Percentiles rank a stretch among this genome's conserved stretches.
Evolutionary conservation across 2,329 filamentous ascomycete genomes (phyloP).

Genomic region (Talaromyces pinophilus): DNA sequence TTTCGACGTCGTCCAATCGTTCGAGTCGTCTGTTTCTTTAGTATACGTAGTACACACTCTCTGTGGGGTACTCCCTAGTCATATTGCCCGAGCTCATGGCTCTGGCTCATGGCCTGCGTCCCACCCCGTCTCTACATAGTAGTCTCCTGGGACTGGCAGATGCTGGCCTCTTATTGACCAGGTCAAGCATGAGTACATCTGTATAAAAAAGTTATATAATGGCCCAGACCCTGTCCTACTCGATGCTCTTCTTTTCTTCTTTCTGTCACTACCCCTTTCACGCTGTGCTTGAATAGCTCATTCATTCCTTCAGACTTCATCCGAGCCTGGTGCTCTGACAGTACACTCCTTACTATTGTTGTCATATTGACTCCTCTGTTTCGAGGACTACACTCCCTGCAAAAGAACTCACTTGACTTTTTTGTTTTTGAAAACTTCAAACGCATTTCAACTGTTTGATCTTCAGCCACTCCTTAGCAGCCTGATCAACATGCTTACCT

Average conservation of each 20-base stretch:
- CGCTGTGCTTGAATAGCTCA: conserved; percentile 12
- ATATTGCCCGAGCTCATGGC: conserved; percentile 8
- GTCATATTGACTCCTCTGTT: neutral
- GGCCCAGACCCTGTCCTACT: conserved; percentile 1
- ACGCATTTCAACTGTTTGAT: neutral
- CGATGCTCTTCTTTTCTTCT: neutral
- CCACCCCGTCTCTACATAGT: neutral
- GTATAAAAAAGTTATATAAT: conserved; percentile 9
- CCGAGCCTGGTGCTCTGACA: conserved; percentile 23
- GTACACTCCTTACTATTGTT: conserved; percentile 19
- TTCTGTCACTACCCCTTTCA: neutral
- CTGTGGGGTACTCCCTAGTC: conserved; percentile 15
- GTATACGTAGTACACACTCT: neutral
- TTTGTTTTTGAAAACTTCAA: no score
- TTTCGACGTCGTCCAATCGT: neutral
- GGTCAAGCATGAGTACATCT: neutral
- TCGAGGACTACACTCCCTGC: neutral
- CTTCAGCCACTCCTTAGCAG: conserved; percentile 9
- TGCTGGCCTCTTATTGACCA: conserved; percentile 2
- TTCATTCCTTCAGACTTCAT: conserved; percentile 13
- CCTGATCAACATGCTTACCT: conserved; percentile 32
- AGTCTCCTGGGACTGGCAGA: conserved; percentile 4
- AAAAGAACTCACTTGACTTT: no score
- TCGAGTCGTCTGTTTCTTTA: neutral
- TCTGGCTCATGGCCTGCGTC: conserved; percentile 7